Base-by-base conservation (phyloP, 805 yeast genomes). In the Grigorovia humatica region DNA sequence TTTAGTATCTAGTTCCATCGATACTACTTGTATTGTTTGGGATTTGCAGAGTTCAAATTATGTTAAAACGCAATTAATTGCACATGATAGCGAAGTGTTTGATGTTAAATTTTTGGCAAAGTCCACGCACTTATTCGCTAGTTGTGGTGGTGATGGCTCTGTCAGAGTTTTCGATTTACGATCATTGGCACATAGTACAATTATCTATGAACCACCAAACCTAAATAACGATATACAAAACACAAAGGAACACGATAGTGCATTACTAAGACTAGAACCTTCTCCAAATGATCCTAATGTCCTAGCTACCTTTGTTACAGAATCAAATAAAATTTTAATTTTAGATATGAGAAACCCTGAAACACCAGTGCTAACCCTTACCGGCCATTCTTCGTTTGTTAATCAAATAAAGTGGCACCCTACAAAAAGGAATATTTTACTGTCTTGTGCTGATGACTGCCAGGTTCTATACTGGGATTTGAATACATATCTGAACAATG, bases 1-100 rank as follows among this genome's bases (percentile, higher is more conserved):
- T 43, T 77, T 89, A 19, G 84, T 93, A 41, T 88, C 97, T 1
- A 80, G 91, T 55, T 83, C 93, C 19, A 87, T 91, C 11, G 99
- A 93, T 69, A 93, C 99, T 0, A 93, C 99, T 0, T 93, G 99
- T 69, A 90, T 98, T 0, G 81, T 89, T 3, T 93, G 99, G 98
- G 98, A 93, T 68, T 54, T 66, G 35, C 64, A 66, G 43, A 60
- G 68, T 44, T 51, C 59, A 20, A 78, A 82, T 20, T 69, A 73
- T 46, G 96, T 95, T 15, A 86, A 85, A 63, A 91, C 98, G 0
- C 97, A 93, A 69, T 74, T 93, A 47, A 93, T 93, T 57, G 98
- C 99, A 0, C 99, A 93, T 68, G 99, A 93, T 65, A 81, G 84
- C 56, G 97, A 89, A 67, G 99, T 93, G 4, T 88, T 80, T 65